These are phyloP conservation scores for Xylaria sp. DNA, from an alignment of 2,329 filamentous ascomycete species.

Conservation along the genomic window DNA sequence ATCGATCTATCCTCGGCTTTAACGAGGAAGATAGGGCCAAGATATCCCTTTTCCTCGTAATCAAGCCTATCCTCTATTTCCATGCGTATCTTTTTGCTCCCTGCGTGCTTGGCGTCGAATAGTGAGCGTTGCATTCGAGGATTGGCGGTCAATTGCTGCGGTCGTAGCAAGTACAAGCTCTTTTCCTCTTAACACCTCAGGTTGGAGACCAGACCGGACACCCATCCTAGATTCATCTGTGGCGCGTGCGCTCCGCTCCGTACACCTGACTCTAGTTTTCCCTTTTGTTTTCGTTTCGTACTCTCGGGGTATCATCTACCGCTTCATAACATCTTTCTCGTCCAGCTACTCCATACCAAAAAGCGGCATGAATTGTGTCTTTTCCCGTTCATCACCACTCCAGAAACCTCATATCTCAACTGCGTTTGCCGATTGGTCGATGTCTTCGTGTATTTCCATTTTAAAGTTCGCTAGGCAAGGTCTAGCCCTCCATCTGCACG, in stretches of 20 bases:
- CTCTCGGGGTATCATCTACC: slow-evolving; percentile 16
- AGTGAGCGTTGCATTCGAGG: neutral
- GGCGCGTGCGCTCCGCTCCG: too few species aligned
- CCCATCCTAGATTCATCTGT: too few species aligned
- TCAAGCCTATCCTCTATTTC: neutral
- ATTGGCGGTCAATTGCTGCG: too few species aligned
- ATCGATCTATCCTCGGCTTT: neutral
- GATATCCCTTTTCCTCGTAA: neutral
- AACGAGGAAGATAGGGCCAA: slow-evolving; percentile 2
- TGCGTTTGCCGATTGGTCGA: neutral
- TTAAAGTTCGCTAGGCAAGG: neutral
- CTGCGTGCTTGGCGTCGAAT: too few species aligned
- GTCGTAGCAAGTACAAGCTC: too few species aligned
- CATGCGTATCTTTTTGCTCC: neutral
- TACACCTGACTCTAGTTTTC: neutral
- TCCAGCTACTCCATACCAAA: neutral
- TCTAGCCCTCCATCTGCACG: slow-evolving; percentile 63
- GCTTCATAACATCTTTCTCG: neutral
- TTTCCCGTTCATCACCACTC: neutral
- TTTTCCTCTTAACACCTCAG: too few species aligned
- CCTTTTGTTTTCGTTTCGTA: neutral
- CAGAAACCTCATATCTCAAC: neutral
- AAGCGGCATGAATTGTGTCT: neutral
- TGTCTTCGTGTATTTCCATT: neutral
- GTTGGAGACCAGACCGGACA: too few species aligned